Conservation (phyloP, 495 filamentous ascomycete genomes). For the Aspergillus kassunensis region DNA sequence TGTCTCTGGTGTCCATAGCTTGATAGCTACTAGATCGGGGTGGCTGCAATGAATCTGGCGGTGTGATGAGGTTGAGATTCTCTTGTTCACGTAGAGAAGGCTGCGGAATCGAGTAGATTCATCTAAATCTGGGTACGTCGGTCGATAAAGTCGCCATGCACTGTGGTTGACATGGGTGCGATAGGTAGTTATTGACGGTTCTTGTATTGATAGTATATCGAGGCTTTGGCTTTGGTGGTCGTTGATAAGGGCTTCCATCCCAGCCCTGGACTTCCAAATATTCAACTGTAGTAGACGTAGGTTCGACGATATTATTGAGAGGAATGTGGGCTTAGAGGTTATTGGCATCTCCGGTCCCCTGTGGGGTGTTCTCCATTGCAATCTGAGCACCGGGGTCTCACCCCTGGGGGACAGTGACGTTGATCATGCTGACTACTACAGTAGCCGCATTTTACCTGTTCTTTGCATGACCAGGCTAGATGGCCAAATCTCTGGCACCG, state of each 20-base stretch:
- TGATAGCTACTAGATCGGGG: constrained; percentile 21
- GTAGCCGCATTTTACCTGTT: too few relatives aligned
- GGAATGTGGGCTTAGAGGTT: constrained; percentile 6
- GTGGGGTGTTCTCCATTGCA: too few relatives aligned
- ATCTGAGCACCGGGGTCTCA: constrained; percentile 20
- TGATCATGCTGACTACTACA: too few relatives aligned
- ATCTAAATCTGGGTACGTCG: constrained; percentile 8
- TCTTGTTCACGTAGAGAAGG: constrained; percentile 24
- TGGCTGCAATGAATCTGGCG: constrained; percentile 23
- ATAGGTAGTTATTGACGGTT: constrained; percentile 20
- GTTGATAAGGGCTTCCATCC: constrained; percentile 31
- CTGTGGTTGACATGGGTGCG: constrained; percentile 23
- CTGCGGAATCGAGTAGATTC: constrained; percentile 13
- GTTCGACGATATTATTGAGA: constrained; percentile 21
- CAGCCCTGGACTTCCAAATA: constrained; percentile 22
- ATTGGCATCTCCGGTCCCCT: too few relatives aligned
- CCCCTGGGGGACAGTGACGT: constrained; percentile 10
- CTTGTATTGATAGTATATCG: constrained; percentile 26
- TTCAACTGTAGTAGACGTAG: constrained; percentile 28
- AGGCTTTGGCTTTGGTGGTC: constrained; percentile 23
- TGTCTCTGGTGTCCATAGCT: constrained; percentile 23
- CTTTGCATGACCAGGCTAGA: too few relatives aligned
- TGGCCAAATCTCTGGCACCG: too few relatives aligned
- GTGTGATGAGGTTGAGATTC: constrained; percentile 24
- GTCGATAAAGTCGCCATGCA: constrained; percentile 25